Evolutionary conservation across 2,329 filamentous ascomycete genomes (phyloP), one percentile per base, ranked within the genome.

Genomic region (Scedosporium dehoogii): DNA sequence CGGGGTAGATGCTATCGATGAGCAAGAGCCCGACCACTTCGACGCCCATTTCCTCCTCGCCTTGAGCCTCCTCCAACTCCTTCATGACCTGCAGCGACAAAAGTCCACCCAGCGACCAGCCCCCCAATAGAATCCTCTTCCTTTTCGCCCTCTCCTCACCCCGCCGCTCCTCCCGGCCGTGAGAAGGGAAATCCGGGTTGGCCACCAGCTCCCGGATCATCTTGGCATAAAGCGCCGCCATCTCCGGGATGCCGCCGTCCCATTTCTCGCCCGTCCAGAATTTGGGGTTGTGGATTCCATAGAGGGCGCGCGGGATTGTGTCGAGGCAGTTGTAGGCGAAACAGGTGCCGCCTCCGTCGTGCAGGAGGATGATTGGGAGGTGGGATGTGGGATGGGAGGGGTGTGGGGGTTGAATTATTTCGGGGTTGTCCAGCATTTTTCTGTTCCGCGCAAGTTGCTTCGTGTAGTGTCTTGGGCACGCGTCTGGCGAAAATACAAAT

Each of bases 301-400:
- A 84, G 44, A 84, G 70, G 18, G 74, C 71, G 4, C 84, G 80
- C 41, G 72, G 70, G 23, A 85, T 73, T 1, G 74, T 68, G 18
- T 78, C 75, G 3, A 86, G 74, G 65, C 79, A 80, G 70, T 83
- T 77, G 69, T 86, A 86, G 66, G 76, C 78, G 68, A 83, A 85
- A 2, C 78, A 79, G 1, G 83, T 86, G 68, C 84, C 84, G 66
- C 84, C 82, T 65, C 84, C 84, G 65, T 86, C 84, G 71, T 86
- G 84, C 46, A 85, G 73, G 53, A 86, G 76, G 63, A 86, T 73
- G 57, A 84, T 72, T 1, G 83, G 82, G 51, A 58, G 29, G 51
- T 48, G 21, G n/a, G 74, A 74, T 25, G 68, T 64, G 23, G 60
- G 59, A 38, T 65, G 65, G 12, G 68, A 64, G 9, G 64, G 46